Conservation (phyloP, 176 grass and related monocot genomes). For the Triticum timopheevii region DNA sequence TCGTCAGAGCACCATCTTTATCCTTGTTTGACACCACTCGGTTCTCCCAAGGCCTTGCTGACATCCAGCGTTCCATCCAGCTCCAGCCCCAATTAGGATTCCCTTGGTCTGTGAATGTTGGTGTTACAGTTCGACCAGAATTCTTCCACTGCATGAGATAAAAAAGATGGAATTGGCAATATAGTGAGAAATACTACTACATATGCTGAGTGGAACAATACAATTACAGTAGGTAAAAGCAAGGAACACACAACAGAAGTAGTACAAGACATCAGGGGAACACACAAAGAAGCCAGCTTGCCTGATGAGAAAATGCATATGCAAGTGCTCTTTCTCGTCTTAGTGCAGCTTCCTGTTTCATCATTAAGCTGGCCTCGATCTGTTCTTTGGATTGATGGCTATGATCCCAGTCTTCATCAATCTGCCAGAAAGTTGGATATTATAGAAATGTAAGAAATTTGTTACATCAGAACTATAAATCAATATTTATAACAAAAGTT, state of each 20-base stretch:
- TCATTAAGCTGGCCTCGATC: constrained; percentile 57
- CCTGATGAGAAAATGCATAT: constrained; percentile 99
- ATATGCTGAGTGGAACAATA: not conserved
- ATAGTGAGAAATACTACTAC: not conserved
- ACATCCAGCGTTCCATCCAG: constrained; percentile 96
- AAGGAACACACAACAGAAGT: constrained; percentile 7
- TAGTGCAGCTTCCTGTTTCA: constrained; percentile 84
- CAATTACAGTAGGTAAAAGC: not conserved
- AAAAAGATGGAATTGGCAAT: not conserved
- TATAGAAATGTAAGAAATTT: not conserved
- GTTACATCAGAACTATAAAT: not conserved
- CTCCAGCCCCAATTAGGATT: constrained; percentile 98
- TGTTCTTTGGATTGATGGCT: constrained; percentile 87
- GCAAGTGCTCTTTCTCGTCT: constrained; percentile 87
- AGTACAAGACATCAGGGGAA: not conserved
- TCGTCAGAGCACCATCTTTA: constrained; percentile 30
- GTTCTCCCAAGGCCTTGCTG: constrained; percentile 70
- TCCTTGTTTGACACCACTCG: constrained; percentile 51
- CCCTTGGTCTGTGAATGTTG: constrained; percentile 67
- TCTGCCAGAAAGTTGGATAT: constrained; percentile 36
- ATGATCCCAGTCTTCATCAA: constrained; percentile 87
- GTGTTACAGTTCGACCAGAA: constrained; percentile 54
- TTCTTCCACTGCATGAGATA: constrained; percentile 66
- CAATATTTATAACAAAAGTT: not conserved
- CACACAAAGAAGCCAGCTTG: constrained; percentile 9